phyloP scores from a whole-genome alignment of 2,329 filamentous ascomycete species.

The Pyricularia pennisetigena region DNA sequence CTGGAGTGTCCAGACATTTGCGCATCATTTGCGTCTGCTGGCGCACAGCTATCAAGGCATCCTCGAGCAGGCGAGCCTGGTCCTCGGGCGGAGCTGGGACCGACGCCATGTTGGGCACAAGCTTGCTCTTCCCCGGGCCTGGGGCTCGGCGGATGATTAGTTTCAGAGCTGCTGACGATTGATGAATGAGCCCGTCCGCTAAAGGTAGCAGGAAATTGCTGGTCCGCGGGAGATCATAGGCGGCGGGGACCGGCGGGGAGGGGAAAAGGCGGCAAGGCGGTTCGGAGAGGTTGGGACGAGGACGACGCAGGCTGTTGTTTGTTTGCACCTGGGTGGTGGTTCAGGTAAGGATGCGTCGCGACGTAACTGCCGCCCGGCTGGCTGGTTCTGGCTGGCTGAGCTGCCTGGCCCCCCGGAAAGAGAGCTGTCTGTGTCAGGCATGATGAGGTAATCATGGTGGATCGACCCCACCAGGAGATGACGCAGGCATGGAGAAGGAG shows the following conservation, averaged over 20 bases:
- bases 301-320: conserved; percentile 3
- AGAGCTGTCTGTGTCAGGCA: neutral
- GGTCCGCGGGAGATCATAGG: neutral
- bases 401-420: neutral
- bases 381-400: neutral
- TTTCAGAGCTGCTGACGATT: conserved; percentile 1
- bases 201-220: neutral
- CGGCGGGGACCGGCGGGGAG: neutral
- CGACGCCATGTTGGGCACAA: conserved; percentile 11
- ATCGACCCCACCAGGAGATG: neutral
- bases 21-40: conserved; percentile 97
- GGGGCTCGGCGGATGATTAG: conserved; percentile 6
- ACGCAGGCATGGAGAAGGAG: neutral
- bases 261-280: neutral
- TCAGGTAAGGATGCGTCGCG: neutral
- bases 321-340: neutral
- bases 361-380: neutral
- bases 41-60: conserved; percentile 91
- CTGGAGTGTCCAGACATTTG: conserved; percentile 91
- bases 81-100: conserved; percentile 61
- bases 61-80: conserved; percentile 88
- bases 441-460: neutral
- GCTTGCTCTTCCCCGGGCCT: conserved; percentile 1
- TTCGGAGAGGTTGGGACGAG: neutral
- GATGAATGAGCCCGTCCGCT: neutral